phyloP scores from a whole-genome alignment of 1,139 yeast genomes.

The Yamadazyma diddensiae region DNA sequence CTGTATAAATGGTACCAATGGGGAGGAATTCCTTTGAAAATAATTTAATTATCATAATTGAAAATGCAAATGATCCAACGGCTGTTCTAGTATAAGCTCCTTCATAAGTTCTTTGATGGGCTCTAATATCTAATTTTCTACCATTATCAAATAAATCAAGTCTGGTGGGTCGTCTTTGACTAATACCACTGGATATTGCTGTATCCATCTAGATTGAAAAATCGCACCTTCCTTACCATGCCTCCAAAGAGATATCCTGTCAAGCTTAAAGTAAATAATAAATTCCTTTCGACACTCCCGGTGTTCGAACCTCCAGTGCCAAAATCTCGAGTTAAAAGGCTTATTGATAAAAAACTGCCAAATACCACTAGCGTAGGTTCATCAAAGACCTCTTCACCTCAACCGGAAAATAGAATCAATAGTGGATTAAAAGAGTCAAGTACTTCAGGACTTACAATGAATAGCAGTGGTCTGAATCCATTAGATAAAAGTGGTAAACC shows the following conservation, averaged over 20 bases:
- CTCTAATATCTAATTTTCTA: constrained; percentile 51
- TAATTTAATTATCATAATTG: constrained; percentile 48
- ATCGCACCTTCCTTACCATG: constrained; percentile 1
- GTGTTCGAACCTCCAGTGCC: constrained; percentile 30
- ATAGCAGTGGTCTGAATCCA: constrained; percentile 25
- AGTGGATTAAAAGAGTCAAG: constrained; percentile 42
- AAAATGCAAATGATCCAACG: constrained; percentile 43
- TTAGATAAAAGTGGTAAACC: constrained; percentile 52
- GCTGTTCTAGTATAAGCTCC: constrained; percentile 60
- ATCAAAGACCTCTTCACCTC: constrained; percentile 16
- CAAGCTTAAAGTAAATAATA: constrained; percentile 29
- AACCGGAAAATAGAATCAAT: constrained; percentile 26
- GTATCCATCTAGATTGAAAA: too few relatives aligned
- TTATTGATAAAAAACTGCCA: constrained; percentile 26
- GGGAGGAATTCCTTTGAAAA: constrained; percentile 53
- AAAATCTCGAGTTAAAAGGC: constrained; percentile 29
- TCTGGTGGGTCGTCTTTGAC: constrained; percentile 28
- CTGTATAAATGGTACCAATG: constrained; percentile 51
- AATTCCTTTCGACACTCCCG: constrained; percentile 34
- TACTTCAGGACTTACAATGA: constrained; percentile 44
- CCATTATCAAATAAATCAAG: constrained; percentile 24
- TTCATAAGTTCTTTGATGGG: constrained; percentile 61
- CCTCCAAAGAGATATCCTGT: constrained; percentile 34
- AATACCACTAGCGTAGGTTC: constrained; percentile 7
- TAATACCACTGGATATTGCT: too few relatives aligned